Evolutionary conservation across 2,329 filamentous ascomycete species (phyloP).

Genomic region (Colletotrichum tropicale): DNA sequence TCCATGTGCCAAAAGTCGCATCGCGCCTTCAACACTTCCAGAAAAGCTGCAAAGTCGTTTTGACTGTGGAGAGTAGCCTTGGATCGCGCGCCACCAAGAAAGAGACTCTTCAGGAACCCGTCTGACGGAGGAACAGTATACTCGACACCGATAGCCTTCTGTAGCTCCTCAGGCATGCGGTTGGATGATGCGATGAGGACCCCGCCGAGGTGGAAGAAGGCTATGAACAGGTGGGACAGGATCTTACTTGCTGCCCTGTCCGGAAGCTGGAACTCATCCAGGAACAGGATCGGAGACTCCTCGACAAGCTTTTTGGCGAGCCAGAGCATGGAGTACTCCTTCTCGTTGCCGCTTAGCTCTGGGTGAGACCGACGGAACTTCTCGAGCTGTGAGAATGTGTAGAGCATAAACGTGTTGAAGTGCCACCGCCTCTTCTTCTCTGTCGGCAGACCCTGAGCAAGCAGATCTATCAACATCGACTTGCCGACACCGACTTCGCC

Average conservation of each 20-base stretch:
- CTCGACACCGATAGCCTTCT: conserved; percentile 74
- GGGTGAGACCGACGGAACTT: conserved; percentile 54
- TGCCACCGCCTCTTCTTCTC: conserved; percentile 78
- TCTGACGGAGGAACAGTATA: conserved; percentile 63
- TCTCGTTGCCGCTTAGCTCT: conserved; percentile 25
- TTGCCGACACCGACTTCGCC: conserved; percentile 86
- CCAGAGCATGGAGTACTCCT: conserved; percentile 73
- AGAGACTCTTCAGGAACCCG: conserved; percentile 53
- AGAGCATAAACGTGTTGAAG: conserved; percentile 87
- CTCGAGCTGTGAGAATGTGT: conserved; percentile 76
- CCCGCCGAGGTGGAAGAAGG: conserved; percentile 82
- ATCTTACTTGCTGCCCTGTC: conserved; percentile 81
- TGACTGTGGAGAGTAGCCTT: conserved; percentile 59
- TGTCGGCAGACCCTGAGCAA: conserved; percentile 79
- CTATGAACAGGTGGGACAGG: conserved; percentile 77
- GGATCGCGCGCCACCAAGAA: conserved; percentile 26
- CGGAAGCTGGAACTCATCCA: conserved; percentile 85
- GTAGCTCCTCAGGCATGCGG: conserved; percentile 81
- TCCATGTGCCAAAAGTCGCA: conserved; percentile 89
- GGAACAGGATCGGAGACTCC: conserved; percentile 76
- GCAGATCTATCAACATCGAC: conserved; percentile 82
- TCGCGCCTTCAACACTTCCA: conserved; percentile 76
- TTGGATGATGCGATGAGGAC: conserved; percentile 83
- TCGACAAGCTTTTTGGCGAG: conserved; percentile 78
- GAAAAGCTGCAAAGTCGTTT: conserved; percentile 77